phyloP scores from a whole-genome alignment of 2,329 filamentous ascomycete species.

The Grosmannia clavigera region DNA sequence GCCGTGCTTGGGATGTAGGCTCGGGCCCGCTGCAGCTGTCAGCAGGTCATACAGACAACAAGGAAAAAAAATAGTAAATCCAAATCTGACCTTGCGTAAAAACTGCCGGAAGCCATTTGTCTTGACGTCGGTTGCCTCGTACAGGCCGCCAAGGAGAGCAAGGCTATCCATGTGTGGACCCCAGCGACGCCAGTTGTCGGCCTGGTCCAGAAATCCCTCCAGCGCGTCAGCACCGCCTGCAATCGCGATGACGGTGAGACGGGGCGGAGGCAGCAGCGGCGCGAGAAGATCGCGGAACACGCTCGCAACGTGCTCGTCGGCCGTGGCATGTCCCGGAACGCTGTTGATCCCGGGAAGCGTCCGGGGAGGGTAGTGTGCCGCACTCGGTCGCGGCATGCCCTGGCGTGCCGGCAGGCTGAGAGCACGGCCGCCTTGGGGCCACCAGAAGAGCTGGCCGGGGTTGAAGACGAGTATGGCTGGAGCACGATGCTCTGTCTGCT shows the following conservation, averaged over 20 bases:
- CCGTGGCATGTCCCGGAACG: constrained; percentile 45
- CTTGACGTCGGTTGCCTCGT: constrained; percentile 24
- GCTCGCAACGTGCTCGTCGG: constrained; percentile 49
- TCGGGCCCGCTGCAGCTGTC: constrained; percentile 37
- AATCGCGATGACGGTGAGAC: constrained; percentile 61
- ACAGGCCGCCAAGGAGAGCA: constrained; percentile 36
- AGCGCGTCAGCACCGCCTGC: constrained; percentile 51
- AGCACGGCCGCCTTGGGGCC: constrained; percentile 46
- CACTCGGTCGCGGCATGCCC: constrained; percentile 47
- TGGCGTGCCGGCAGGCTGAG: constrained; percentile 47
- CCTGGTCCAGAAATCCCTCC: constrained; percentile 43
- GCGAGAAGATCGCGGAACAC: constrained; percentile 54
- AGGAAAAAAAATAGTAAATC: too few species aligned
- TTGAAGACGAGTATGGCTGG: constrained; percentile 67
- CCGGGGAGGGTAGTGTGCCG: constrained; percentile 39
- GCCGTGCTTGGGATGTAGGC: constrained; percentile 45
- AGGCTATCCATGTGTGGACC: constrained; percentile 32
- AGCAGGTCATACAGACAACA: neutral
- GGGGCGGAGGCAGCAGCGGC: constrained; percentile 32
- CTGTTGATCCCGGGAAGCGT: constrained; percentile 45
- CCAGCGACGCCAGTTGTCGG: constrained; percentile 37
- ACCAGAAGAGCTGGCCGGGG: constrained; percentile 65
- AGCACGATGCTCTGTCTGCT: constrained; percentile 13
- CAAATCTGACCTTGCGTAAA: constrained; percentile 30
- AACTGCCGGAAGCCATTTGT: constrained; percentile 35